Evolutionary conservation across 2,329 filamentous ascomycete species (phyloP).

Genomic region (Zymoseptoria tritici): DNA sequence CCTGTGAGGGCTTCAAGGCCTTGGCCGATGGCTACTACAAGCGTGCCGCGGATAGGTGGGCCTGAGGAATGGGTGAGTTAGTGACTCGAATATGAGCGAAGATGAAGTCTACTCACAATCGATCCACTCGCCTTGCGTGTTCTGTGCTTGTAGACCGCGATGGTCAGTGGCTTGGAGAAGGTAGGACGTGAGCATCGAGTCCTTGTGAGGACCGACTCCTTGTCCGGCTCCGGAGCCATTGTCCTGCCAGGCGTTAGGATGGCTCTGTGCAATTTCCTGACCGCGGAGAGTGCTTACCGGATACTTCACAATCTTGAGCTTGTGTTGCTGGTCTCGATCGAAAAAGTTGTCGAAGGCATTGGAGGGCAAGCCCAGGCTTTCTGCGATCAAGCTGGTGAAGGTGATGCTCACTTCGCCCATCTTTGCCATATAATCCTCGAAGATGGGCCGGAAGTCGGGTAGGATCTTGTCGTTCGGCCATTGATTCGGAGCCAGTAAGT

Average conservation of each 20-base stretch:
- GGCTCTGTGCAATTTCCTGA: not conserved
- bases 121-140: constrained; percentile 69
- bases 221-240: constrained; percentile 49
- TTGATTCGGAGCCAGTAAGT: constrained; percentile 68
- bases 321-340: constrained; percentile 65
- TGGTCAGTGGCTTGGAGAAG: constrained; percentile 74
- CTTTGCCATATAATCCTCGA: constrained; percentile 65
- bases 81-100: not conserved
- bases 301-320: constrained; percentile 83
- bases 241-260: constrained; percentile 37
- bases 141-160: constrained; percentile 73
- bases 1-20: constrained; percentile 77
- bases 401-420: constrained; percentile 66
- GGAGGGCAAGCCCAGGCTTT: constrained; percentile 65
- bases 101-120: constrained; percentile 46
- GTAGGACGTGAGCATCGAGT: constrained; percentile 76
- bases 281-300: constrained; percentile 35
- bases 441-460: constrained; percentile 60
- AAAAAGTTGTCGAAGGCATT: constrained; percentile 73
- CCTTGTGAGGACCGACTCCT: constrained; percentile 56
- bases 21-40: constrained; percentile 83
- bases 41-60: constrained; percentile 64
- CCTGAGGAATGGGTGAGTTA: not conserved
- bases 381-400: constrained; percentile 75
- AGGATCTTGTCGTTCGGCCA: constrained; percentile 62